Evolutionary conservation across 495 filamentous ascomycete genomes (phyloP).

Genomic region (Chaetomium cochliodes): DNA sequence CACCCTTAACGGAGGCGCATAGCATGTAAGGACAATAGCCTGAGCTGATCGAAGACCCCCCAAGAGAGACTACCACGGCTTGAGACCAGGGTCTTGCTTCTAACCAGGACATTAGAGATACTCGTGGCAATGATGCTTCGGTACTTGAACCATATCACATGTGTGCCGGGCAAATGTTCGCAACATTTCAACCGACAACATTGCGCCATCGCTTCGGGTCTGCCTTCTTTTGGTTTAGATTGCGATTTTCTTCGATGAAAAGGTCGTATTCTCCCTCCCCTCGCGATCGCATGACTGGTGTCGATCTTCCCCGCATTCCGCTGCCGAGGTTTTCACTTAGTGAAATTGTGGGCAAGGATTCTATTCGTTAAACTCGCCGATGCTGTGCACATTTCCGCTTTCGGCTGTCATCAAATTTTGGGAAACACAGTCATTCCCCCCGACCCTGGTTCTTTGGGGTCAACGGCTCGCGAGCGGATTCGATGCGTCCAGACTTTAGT

Average conservation of each 20-base stretch:
- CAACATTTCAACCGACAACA: too few species aligned
- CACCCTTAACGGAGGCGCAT: not conserved
- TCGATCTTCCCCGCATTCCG: constrained; percentile 8
- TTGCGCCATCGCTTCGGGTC: too few species aligned
- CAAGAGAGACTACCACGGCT: too few species aligned
- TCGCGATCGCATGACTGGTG: constrained; percentile 1
- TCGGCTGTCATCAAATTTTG: too few species aligned
- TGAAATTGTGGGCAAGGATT: constrained; percentile 1
- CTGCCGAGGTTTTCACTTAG: constrained; percentile 6
- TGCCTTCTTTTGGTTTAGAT: not conserved
- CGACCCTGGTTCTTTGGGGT: too few species aligned
- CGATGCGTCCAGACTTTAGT: too few species aligned
- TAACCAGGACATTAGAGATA: not conserved
- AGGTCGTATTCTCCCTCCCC: not conserved
- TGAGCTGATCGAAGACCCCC: too few species aligned
- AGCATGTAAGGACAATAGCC: not conserved
- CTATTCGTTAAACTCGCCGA: constrained; percentile 2
- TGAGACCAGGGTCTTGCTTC: not conserved
- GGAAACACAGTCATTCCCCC: too few species aligned
- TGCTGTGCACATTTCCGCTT: not conserved
- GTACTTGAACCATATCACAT: not conserved
- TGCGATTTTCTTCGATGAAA: not conserved
- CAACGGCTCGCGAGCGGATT: too few species aligned
- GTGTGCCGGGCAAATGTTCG: not conserved
- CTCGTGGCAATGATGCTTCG: not conserved